Evolutionary conservation across 169 alveolate species (phyloP).

Genomic region (Fabrea salina): DNA sequence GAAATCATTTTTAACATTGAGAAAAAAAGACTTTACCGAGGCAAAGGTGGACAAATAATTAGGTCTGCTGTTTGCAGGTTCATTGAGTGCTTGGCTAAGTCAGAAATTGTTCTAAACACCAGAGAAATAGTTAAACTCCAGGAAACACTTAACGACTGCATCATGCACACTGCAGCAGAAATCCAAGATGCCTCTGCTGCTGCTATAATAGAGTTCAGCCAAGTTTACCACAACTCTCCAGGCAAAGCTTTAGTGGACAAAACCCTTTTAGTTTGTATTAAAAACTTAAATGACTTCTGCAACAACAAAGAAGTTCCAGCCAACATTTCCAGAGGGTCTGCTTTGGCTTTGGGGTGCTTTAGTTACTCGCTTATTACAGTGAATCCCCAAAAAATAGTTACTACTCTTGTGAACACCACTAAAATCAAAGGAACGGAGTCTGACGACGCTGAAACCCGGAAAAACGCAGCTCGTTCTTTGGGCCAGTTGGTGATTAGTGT

Average conservation of each 20-base stretch:
- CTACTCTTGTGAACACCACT: constrained; percentile 49
- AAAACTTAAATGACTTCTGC: constrained; percentile 1
- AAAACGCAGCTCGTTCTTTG: constrained; percentile 54
- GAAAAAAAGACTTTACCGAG: constrained; percentile 70
- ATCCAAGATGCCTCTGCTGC: constrained; percentile 65
- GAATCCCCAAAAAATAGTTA: constrained; percentile 40
- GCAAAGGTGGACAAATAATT: constrained; percentile 84
- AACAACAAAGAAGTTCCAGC: constrained; percentile 11
- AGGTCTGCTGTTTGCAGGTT: constrained; percentile 73
- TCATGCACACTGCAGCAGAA: constrained; percentile 70
- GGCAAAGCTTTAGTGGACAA: constrained; percentile 25
- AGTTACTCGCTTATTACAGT: constrained; percentile 25
- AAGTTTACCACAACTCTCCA: constrained; percentile 44
- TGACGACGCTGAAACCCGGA: constrained; percentile 76
- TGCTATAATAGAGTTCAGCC: constrained; percentile 61
- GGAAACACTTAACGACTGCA: constrained; percentile 63
- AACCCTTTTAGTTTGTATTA: neutral
- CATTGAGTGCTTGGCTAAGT: constrained; percentile 55
- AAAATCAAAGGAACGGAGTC: constrained; percentile 54
- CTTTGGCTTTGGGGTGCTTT: constrained; percentile 67
- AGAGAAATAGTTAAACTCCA: constrained; percentile 36
- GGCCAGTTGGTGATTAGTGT: constrained; percentile 28
- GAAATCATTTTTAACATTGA: constrained; percentile 63
- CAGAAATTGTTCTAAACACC: constrained; percentile 47
- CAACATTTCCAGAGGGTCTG: constrained; percentile 70